Evolutionary conservation across 768 basidiomycete species (phyloP).

Genomic region (Pleurotus giganteus): DNA sequence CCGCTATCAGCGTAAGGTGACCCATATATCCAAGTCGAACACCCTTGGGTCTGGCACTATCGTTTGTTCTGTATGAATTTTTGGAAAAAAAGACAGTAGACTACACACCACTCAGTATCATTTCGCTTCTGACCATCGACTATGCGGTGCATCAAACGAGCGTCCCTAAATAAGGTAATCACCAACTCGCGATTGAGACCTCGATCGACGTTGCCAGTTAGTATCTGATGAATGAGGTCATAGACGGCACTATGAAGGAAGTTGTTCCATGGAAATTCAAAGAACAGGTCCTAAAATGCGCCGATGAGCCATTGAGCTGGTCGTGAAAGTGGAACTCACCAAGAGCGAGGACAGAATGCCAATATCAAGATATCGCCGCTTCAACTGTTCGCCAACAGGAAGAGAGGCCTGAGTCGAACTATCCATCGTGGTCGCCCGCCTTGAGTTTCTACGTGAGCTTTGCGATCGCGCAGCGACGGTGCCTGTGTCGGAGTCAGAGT

Average conservation of each 20-base stretch:
- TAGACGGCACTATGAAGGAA: slow-evolving; percentile 97
- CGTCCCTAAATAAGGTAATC: slow-evolving; percentile 84
- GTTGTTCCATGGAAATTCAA: slow-evolving; percentile 96
- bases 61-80: not conserved
- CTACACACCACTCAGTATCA: slow-evolving; percentile 66
- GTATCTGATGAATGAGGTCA: slow-evolving; percentile 91
- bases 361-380: slow-evolving; percentile 72
- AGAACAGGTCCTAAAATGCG: slow-evolving; percentile 78
- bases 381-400: slow-evolving; percentile 77
- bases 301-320: not conserved
- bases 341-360: slow-evolving; percentile 74
- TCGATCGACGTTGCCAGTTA: slow-evolving; percentile 83
- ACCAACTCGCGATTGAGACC: slow-evolving; percentile 84
- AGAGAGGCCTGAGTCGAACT: slow-evolving; percentile 33
- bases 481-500: slow-evolving; percentile 26
- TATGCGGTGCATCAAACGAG: slow-evolving; percentile 77
- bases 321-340: slow-evolving; percentile 46
- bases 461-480: slow-evolving; percentile 33
- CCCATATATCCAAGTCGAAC: slow-evolving; percentile 95
- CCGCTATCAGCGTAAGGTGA: slow-evolving; percentile 90
- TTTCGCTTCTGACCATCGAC: slow-evolving; percentile 83
- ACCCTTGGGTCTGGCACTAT: slow-evolving; percentile 69
- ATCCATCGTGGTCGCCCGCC: slow-evolving; percentile 39
- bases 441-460: slow-evolving; percentile 55
- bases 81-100: not conserved